A percentile compares a stretch with the other conserved stretches of the same genome.
These are phyloP conservation scores for Candida mattraensis DNA, from an alignment of 805 yeast genomes.

Conservation along the genomic window DNA sequence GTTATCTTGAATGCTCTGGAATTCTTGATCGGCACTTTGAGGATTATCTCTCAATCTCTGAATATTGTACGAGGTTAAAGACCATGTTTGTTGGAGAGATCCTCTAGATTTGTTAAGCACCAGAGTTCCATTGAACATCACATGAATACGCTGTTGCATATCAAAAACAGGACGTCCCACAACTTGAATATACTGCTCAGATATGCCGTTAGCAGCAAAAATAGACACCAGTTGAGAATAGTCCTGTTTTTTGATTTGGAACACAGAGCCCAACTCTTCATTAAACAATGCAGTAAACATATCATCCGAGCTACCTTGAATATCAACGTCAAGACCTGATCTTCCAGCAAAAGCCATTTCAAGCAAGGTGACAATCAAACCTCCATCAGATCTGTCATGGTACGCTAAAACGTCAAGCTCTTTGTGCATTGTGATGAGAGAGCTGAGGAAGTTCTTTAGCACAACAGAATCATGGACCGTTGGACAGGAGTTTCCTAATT, in stretches of 20 bases:
- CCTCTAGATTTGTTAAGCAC: conserved; percentile 62
- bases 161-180: conserved; percentile 70
- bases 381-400: conserved; percentile 98
- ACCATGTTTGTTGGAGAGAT: conserved; percentile 78
- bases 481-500: conserved; percentile 82
- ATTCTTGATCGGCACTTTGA: conserved; percentile 84
- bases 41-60: conserved; percentile 96
- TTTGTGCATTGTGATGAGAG: conserved; percentile 73
- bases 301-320: conserved; percentile 39
- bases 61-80: conserved; percentile 82
- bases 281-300: conserved; percentile 66
- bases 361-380: conserved; percentile 75
- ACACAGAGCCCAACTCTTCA: conserved; percentile 95
- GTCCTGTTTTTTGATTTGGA: conserved; percentile 69
- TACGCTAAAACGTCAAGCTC: conserved; percentile 71
- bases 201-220: conserved; percentile 59
- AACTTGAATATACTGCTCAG: conserved; percentile 50
- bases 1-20: conserved; percentile 69
- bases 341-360: conserved; percentile 99
- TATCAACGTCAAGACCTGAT: conserved; percentile 66
- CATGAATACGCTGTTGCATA: conserved; percentile 44
- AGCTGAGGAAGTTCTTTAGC: conserved; percentile 67
- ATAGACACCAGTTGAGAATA: conserved; percentile 53
- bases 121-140: conserved; percentile 45
- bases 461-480: conserved; percentile 67